These are phyloP conservation scores for Cochlearia excelsa DNA, from an alignment of 345 rosid species.

Conservation along the genomic window DNA sequence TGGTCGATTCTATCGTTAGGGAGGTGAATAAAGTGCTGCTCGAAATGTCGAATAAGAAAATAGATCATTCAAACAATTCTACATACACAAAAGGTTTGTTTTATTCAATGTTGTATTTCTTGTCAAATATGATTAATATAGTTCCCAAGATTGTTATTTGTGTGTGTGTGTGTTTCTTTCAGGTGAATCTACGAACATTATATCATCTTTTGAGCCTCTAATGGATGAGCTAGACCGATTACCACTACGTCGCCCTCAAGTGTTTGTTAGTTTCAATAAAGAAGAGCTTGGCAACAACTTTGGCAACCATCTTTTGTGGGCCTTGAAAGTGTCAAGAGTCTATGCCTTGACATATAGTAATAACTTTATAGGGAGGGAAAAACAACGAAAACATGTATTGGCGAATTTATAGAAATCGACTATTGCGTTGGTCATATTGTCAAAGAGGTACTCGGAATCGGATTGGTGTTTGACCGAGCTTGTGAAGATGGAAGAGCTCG, in stretches of 20 bases:
- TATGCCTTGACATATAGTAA: not conserved
- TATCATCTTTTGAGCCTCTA: not conserved
- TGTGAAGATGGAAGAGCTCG: constrained; percentile 4
- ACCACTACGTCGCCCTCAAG: not conserved
- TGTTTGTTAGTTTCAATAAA: constrained; percentile 4
- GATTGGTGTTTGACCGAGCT: constrained; percentile 12
- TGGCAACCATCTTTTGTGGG: constrained; percentile 6
- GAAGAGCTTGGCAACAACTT: constrained; percentile 12
- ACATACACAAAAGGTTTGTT: not conserved
- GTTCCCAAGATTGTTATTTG: not conserved
- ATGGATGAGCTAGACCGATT: constrained; percentile 2
- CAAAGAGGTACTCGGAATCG: constrained; percentile 4
- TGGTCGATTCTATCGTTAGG: too few relatives aligned
- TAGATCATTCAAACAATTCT: too few relatives aligned
- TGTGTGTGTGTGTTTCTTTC: not conserved
- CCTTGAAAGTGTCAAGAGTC: not conserved
- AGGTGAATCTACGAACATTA: constrained; percentile 1
- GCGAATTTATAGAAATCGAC: not conserved
- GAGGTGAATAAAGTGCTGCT: too few relatives aligned
- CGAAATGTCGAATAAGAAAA: too few relatives aligned
- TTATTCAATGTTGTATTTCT: not conserved
- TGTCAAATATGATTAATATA: not conserved
- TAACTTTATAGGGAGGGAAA: not conserved
- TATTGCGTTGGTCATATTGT: constrained; percentile 13
- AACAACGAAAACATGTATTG: not conserved